These are phyloP conservation scores for Tuber umbilicatum DNA, from an alignment of 495 filamentous ascomycete genomes.

Conservation along the genomic window DNA sequence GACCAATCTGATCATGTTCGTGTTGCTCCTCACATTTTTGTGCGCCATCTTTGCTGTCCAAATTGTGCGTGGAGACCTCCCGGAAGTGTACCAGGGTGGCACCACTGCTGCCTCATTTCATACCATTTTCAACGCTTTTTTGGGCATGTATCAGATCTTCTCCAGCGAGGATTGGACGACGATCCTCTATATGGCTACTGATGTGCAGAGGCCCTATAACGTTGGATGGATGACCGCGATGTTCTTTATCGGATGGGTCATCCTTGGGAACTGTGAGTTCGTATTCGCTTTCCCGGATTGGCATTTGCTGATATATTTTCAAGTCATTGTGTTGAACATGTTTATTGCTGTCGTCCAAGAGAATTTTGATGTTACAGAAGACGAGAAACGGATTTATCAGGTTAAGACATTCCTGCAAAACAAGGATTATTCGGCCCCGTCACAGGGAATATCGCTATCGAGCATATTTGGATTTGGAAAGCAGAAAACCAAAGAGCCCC, in stretches of 20 bases:
- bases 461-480: constrained; percentile 78
- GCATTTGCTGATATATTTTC: neutral
- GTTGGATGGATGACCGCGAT: constrained; percentile 92
- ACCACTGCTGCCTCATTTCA: constrained; percentile 66
- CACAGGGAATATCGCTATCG: constrained; percentile 65
- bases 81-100: constrained; percentile 53
- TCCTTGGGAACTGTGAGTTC: constrained; percentile 64
- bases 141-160: constrained; percentile 98
- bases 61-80: constrained; percentile 81
- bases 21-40: constrained; percentile 90
- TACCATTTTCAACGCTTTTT: constrained; percentile 88
- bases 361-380: constrained; percentile 98
- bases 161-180: constrained; percentile 95
- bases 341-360: constrained; percentile 99
- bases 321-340: constrained; percentile 93
- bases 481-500: constrained; percentile 62
- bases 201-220: constrained; percentile 53
- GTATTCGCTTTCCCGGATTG: neutral
- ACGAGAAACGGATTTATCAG: constrained; percentile 94
- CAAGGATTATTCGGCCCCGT: constrained; percentile 67
- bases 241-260: constrained; percentile 93
- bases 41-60: constrained; percentile 90
- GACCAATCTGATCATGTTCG: constrained; percentile 88
- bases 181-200: constrained; percentile 75
- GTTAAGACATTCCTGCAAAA: constrained; percentile 88